Conservation (phyloP, 2,329 filamentous ascomycete genomes). For the Cladophialophora chaetospira region DNA sequence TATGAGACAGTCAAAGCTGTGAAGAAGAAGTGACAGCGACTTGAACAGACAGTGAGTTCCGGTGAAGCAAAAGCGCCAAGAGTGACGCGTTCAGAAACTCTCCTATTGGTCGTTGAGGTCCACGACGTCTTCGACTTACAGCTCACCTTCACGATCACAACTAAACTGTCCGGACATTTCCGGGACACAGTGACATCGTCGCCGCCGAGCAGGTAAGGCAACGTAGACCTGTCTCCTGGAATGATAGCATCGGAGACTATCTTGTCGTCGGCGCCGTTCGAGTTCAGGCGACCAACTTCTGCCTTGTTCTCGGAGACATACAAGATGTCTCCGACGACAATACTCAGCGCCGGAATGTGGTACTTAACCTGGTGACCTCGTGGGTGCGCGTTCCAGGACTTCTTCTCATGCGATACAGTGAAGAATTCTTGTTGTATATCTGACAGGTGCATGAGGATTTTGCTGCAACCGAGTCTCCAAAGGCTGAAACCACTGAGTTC, state of each 20-base stretch:
- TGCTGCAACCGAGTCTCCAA: background rate
- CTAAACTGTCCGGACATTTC: background rate
- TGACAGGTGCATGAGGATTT: background rate
- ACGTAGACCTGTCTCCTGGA: background rate
- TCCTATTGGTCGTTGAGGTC: background rate
- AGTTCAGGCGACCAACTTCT: background rate
- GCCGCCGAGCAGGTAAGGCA: background rate
- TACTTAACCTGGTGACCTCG: background rate
- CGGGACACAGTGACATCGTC: background rate
- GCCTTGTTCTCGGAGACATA: slow-evolving; percentile 5
- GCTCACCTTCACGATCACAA: background rate
- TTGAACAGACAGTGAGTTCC: no score
- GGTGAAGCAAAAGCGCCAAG: no score
- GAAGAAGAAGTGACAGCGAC: background rate
- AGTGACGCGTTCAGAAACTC: slow-evolving; percentile 2
- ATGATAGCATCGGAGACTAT: background rate
- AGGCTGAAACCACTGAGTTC: background rate
- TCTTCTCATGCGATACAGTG: background rate
- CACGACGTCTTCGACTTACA: background rate
- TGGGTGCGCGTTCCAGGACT: background rate
- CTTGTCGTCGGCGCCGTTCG: background rate
- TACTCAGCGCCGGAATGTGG: background rate
- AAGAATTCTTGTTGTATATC: background rate
- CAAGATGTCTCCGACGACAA: slow-evolving; percentile 1
- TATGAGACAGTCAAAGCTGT: background rate